phyloP scores from a whole-genome alignment of 2,329 filamentous ascomycete genomes.

The Hymenoscyphus scutula region DNA sequence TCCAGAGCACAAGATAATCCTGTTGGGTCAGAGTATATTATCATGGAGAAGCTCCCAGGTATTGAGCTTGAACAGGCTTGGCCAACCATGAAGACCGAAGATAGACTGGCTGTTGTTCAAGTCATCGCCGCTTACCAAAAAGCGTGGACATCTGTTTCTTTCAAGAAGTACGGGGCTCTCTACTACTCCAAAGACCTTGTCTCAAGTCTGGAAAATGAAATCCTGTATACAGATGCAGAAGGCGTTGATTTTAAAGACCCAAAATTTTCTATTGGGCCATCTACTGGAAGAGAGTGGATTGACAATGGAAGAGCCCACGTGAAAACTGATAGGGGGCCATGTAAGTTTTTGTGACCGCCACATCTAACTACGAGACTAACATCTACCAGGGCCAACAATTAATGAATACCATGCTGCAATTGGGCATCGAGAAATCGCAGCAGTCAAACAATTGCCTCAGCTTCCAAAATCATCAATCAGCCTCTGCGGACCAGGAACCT shows the following conservation, averaged over 20 bases:
- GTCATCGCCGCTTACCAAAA: slow-evolving; percentile 7
- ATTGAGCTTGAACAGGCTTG: slow-evolving; percentile 31
- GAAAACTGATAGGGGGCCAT: slow-evolving; percentile 15
- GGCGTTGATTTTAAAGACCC: slow-evolving; percentile 6
- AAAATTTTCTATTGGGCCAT: slow-evolving; percentile 15
- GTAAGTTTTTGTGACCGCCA: slow-evolving; percentile 5
- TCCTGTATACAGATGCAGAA: slow-evolving; percentile 12
- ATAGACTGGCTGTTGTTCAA: slow-evolving; percentile 14
- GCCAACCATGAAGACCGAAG: slow-evolving; percentile 14
- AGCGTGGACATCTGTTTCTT: slow-evolving; percentile 8
- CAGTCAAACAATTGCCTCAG: slow-evolving; percentile 13
- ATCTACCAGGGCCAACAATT: slow-evolving; percentile 11
- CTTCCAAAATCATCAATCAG: slow-evolving; percentile 15
- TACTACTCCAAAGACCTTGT: slow-evolving; percentile 14
- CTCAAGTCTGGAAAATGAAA: neutral
- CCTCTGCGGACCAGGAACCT: slow-evolving; percentile 16
- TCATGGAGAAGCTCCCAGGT: slow-evolving; percentile 39
- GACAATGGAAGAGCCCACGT: slow-evolving; percentile 9
- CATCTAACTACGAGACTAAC: neutral
- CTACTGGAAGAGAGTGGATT: slow-evolving; percentile 9
- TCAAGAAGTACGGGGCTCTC: slow-evolving; percentile 9
- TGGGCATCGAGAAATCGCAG: slow-evolving; percentile 18
- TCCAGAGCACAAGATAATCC: slow-evolving; percentile 26
- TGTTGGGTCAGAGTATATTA: slow-evolving; percentile 39
- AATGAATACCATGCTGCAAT: slow-evolving; percentile 16